phyloP scores from a whole-genome alignment of 345 rosid genomes.

The Pseudoturritis turrita region DNA sequence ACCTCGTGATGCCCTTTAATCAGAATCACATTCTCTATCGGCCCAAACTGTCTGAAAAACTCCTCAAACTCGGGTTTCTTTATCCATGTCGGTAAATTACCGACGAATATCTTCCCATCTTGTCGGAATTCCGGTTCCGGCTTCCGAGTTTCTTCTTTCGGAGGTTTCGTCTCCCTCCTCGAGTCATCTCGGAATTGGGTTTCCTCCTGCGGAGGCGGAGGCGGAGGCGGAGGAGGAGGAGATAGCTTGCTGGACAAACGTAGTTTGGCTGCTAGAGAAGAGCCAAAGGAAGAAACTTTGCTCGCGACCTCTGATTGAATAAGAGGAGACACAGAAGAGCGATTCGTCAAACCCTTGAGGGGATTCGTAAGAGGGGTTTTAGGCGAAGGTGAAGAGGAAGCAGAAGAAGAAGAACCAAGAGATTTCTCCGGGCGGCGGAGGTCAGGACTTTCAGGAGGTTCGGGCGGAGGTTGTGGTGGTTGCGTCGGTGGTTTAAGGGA shows the following conservation, averaged over 20 bases:
- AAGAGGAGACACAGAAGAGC: conserved; percentile 25
- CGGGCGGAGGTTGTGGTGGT: conserved; percentile 29
- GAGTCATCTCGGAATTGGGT: conserved; percentile 4
- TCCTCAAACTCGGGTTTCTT: conserved; percentile 65
- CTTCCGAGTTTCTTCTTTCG: conserved; percentile 16
- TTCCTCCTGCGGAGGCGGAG: conserved; percentile 19
- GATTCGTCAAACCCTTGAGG: conserved; percentile 37
- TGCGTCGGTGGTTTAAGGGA: conserved; percentile 45
- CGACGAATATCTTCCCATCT: conserved; percentile 78
- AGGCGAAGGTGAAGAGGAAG: conserved; percentile 12
- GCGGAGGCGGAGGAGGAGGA: conserved; percentile 54
- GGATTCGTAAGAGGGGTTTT: conserved; percentile 52
- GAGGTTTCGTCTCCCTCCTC: background rate
- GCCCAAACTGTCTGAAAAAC: conserved; percentile 86
- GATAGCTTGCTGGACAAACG: conserved; percentile 73
- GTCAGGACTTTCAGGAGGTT: conserved; percentile 28
- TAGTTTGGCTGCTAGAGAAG: conserved; percentile 57
- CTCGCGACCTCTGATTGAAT: conserved; percentile 10
- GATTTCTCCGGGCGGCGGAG: conserved; percentile 62
- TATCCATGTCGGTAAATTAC: conserved; percentile 85
- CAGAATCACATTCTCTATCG: conserved; percentile 59
- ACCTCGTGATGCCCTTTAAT: conserved; percentile 63
- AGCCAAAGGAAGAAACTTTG: conserved; percentile 27
- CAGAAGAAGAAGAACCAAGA: conserved; percentile 22
- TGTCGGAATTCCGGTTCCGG: conserved; percentile 50